Conservation (phyloP, 768 basidiomycete genomes). For the Boletus tylopilopsis region DNA sequence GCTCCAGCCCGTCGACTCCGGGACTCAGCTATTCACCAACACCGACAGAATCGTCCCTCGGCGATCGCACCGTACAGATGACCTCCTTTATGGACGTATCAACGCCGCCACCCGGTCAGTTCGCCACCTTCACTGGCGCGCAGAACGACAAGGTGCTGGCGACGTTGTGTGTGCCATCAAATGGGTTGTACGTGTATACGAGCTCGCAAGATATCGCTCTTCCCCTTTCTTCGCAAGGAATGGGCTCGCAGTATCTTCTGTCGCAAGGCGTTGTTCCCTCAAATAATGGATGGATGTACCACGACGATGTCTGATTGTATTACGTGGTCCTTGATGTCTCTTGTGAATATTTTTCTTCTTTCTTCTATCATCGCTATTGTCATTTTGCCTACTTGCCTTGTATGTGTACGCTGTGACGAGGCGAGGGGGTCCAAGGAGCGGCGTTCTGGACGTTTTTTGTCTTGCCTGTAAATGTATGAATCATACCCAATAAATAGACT, state of each 20-base stretch:
- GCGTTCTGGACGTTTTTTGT: conserved; percentile 16
- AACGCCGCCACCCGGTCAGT: conserved; percentile 34
- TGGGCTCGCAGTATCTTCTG: conserved; percentile 12
- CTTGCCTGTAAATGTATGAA: conserved; percentile 20
- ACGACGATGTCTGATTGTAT: conserved; percentile 11
- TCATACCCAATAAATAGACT: conserved; percentile 26
- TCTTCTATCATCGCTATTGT: not conserved
- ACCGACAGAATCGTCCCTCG: conserved; percentile 53
- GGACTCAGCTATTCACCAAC: conserved; percentile 57
- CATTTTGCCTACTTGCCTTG: conserved; percentile 24
- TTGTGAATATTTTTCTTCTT: conserved; percentile 23
- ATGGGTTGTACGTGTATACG: conserved; percentile 17
- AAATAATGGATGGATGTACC: conserved; percentile 15
- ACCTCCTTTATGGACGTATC: conserved; percentile 45
- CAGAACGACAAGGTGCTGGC: conserved; percentile 34
- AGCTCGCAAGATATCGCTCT: conserved; percentile 12
- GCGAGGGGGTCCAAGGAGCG: conserved; percentile 16
- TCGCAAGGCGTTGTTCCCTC: conserved; percentile 12
- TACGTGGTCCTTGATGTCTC: conserved; percentile 11
- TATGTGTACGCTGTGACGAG: conserved; percentile 19
- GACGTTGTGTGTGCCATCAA: conserved; percentile 15
- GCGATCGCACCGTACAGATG: conserved; percentile 57
- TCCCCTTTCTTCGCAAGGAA: conserved; percentile 6
- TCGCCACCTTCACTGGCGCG: conserved; percentile 32
- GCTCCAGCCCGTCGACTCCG: conserved; percentile 49